Conservation (phyloP, 305 asterid species). For the Fraxinus angustifolia region DNA sequence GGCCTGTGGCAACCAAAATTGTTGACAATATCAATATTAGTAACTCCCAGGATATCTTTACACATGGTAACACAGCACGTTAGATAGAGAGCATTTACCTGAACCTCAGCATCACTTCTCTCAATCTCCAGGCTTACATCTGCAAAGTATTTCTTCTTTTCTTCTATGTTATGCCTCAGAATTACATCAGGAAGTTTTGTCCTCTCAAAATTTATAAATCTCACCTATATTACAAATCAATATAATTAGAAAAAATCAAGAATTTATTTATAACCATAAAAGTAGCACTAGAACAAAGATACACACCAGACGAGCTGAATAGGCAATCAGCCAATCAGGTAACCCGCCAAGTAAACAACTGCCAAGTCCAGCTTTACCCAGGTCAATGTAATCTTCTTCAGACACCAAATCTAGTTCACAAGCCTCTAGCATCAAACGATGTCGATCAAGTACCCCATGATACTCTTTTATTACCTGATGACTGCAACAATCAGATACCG, state of each 20-base stretch:
- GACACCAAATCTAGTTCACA: constrained; percentile 82
- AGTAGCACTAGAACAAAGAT: constrained; percentile 12
- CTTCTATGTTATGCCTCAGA: constrained; percentile 83
- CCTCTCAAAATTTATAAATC: constrained; percentile 96
- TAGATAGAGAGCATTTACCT: constrained; percentile 43
- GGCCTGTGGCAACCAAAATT: constrained; percentile 53
- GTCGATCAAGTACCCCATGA: constrained; percentile 90
- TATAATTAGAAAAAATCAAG: constrained; percentile 26
- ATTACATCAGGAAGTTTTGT: constrained; percentile 79
- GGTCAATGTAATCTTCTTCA: constrained; percentile 90
- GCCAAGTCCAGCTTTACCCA: constrained; percentile 95
- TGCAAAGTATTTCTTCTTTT: constrained; percentile 81
- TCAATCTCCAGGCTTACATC: constrained; percentile 81
- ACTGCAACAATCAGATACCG: constrained; percentile 21
- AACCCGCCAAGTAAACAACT: constrained; percentile 97
- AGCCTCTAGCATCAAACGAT: constrained; percentile 77
- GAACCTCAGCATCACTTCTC: constrained; percentile 93
- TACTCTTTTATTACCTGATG: constrained; percentile 72
- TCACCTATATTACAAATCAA: constrained; percentile 58
- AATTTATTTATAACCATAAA: constrained; percentile 1
- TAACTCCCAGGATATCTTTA: neutral
- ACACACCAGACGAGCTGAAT: constrained; percentile 82
- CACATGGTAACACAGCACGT: neutral
- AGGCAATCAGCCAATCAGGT: constrained; percentile 95
- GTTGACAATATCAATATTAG: constrained; percentile 1